phyloP scores from a whole-genome alignment of 2,329 filamentous ascomycete genomes.

The Cladophialophora immunda region DNA sequence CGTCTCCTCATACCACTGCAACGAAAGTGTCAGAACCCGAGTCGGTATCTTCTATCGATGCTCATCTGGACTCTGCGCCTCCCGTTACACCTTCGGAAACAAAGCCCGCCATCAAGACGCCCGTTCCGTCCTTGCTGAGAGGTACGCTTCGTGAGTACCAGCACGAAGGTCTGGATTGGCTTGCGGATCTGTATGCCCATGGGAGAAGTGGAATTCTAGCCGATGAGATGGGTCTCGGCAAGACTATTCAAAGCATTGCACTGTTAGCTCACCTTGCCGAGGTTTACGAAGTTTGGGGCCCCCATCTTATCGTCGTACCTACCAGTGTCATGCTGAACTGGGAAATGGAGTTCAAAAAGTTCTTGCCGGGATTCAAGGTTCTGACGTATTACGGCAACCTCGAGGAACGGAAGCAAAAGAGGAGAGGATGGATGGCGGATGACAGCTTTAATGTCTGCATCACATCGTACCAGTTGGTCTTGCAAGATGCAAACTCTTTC shows the following conservation, averaged over 20 bases:
- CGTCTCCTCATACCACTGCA: constrained; percentile 53
- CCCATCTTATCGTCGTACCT: constrained; percentile 93
- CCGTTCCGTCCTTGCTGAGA: constrained; percentile 76
- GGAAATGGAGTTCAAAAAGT: constrained; percentile 99
- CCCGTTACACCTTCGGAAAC: constrained; percentile 37
- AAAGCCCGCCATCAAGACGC: constrained; percentile 39
- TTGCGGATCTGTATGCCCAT: constrained; percentile 89
- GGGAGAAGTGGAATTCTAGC: constrained; percentile 95
- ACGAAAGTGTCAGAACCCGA: constrained; percentile 57
- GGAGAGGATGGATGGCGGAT: constrained; percentile 91
- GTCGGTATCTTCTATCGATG: constrained; percentile 53
- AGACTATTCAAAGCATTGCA: constrained; percentile 97
- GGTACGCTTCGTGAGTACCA: constrained; percentile 95
- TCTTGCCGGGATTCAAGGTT: constrained; percentile 95
- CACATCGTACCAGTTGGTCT: constrained; percentile 94
- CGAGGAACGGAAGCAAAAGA: constrained; percentile 89
- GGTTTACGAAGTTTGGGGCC: constrained; percentile 90
- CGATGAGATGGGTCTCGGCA: constrained; percentile 98
- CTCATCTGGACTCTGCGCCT: constrained; percentile 41
- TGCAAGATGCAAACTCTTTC: constrained; percentile 93
- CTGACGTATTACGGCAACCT: constrained; percentile 95
- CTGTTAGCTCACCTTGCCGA: constrained; percentile 91
- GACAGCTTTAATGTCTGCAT: constrained; percentile 97
- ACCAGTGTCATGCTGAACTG: constrained; percentile 99
- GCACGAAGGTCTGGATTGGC: constrained; percentile 96